phyloP scores from a whole-genome alignment of 306 rosid species.

The Quercus ilex region DNA sequence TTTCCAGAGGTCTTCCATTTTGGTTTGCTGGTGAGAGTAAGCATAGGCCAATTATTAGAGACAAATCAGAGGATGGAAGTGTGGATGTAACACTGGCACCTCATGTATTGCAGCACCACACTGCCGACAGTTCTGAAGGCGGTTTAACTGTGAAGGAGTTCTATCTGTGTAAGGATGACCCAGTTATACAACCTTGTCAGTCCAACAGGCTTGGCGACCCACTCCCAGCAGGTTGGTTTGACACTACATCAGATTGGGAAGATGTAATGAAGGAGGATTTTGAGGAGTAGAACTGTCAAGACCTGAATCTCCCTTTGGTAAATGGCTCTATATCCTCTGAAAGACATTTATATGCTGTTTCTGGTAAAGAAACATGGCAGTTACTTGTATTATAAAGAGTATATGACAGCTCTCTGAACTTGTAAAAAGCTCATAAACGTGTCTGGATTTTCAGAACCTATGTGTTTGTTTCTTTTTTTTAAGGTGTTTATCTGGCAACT shows the following conservation, averaged over 20 bases:
- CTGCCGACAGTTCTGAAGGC: conserved; percentile 25
- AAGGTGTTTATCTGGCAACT: not conserved
- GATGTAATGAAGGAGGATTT: conserved; percentile 62
- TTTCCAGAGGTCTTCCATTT: conserved; percentile 17
- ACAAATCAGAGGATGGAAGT: conserved; percentile 27
- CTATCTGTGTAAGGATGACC: conserved; percentile 23
- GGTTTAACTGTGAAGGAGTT: conserved; percentile 25
- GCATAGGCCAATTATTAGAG: conserved; percentile 28
- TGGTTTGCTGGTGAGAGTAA: conserved; percentile 29
- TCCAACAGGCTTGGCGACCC: conserved; percentile 23
- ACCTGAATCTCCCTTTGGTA: not conserved
- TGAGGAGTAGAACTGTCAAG: conserved; percentile 25
- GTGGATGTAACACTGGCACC: conserved; percentile 22
- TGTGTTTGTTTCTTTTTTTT: not conserved
- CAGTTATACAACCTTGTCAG: conserved; percentile 28
- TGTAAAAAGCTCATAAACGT: conserved; percentile 12
- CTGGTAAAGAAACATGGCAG: not conserved
- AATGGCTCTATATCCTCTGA: not conserved
- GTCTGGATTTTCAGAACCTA: not conserved
- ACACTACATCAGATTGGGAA: conserved; percentile 79
- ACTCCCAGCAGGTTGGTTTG: conserved; percentile 34
- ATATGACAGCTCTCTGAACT: not conserved
- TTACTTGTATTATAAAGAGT: not conserved
- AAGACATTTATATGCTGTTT: not conserved
- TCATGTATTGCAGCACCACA: conserved; percentile 15